Evolutionary conservation across 2,329 filamentous ascomycete genomes (phyloP).

Genomic region (Ploettnerulaceae sp.): DNA sequence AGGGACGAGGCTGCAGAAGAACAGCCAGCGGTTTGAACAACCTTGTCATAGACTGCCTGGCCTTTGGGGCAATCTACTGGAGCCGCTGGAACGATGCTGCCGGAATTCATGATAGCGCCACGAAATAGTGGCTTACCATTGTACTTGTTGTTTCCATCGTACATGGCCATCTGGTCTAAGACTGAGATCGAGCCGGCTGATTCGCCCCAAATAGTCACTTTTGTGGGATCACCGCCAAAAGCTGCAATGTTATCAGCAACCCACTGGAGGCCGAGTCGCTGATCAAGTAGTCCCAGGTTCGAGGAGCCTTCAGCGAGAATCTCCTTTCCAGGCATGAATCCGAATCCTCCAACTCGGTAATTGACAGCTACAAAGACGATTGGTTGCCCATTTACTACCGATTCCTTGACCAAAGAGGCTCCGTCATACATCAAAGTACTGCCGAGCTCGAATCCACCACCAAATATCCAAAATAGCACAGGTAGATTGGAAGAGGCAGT

Average conservation of each 20-base stretch:
- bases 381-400: constrained; percentile 48
- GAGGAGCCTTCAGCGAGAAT: constrained; percentile 59
- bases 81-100: constrained; percentile 55
- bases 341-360: constrained; percentile 69
- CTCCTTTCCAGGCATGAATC: constrained; percentile 65
- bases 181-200: constrained; percentile 65
- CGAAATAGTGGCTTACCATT: constrained; percentile 71
- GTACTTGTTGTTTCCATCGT: constrained; percentile 67
- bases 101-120: constrained; percentile 73
- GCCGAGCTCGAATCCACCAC: constrained; percentile 56
- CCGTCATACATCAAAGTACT: constrained; percentile 48
- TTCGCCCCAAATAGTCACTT: constrained; percentile 77
- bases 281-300: constrained; percentile 68
- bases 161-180: constrained; percentile 69
- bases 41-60: constrained; percentile 57
- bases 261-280: constrained; percentile 68
- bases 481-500: constrained; percentile 52
- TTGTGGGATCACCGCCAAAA: constrained; percentile 74
- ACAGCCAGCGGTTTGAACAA: constrained; percentile 60
- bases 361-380: constrained; percentile 73
- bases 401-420: constrained; percentile 41
- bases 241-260: constrained; percentile 68
- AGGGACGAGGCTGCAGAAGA: constrained; percentile 50
- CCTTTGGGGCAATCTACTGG: constrained; percentile 60
- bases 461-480: constrained; percentile 66